These are phyloP conservation scores for Candida michaelii DNA, from an alignment of 805 yeast species.

Conservation along the genomic window DNA sequence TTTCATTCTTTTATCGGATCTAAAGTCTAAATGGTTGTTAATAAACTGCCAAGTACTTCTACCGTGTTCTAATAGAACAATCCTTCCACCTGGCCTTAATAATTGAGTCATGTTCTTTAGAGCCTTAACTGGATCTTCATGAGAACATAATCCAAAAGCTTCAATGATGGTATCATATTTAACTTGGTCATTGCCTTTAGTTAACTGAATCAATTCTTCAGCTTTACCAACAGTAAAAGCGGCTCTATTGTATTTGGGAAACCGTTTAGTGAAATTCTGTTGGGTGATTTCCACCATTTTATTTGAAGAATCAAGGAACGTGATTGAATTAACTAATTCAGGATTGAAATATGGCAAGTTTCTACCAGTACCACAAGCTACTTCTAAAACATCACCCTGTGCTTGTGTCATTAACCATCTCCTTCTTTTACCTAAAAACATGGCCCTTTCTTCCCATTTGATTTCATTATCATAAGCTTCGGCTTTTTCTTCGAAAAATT, in stretches of 20 bases:
- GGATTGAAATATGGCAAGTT: constrained; percentile 75
- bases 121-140: constrained; percentile 86
- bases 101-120: constrained; percentile 69
- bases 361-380: constrained; percentile 95
- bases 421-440: constrained; percentile 62
- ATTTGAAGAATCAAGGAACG: constrained; percentile 80
- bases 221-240: constrained; percentile 91
- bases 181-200: constrained; percentile 38
- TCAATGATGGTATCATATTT: constrained; percentile 91
- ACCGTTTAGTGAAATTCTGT: constrained; percentile 65
- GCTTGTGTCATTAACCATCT: constrained; percentile 77
- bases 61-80: constrained; percentile 89
- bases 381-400: constrained; percentile 89
- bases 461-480: constrained; percentile 78
- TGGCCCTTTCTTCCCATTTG: constrained; percentile 66
- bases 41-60: constrained; percentile 77
- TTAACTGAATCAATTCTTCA: constrained; percentile 68
- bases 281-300: constrained; percentile 83
- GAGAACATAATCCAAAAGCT: constrained; percentile 95
- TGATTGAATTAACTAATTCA: constrained; percentile 62
- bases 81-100: constrained; percentile 86
- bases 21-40: constrained; percentile 75
- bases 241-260: constrained; percentile 67
- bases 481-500: constrained; percentile 76
- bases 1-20: constrained; percentile 79